Conservation (phyloP, 2,329 filamentous ascomycete species). For the Fusarium chuoi region DNA sequence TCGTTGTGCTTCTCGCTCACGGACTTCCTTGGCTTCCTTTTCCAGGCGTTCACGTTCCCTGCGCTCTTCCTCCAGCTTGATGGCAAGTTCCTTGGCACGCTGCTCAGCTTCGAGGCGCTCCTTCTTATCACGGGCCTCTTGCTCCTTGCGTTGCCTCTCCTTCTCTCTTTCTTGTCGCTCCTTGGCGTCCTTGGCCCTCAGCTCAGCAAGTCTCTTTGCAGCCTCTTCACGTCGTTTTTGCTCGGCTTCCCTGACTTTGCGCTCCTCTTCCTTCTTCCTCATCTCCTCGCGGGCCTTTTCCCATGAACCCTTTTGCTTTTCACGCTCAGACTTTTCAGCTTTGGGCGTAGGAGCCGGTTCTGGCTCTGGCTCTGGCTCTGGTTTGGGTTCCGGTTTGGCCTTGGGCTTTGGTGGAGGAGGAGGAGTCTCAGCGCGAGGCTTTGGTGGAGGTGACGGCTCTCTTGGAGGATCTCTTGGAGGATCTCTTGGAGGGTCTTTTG, state of each 20-base stretch:
- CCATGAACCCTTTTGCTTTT: constrained; percentile 64
- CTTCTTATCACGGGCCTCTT: constrained; percentile 47
- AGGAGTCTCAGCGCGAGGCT: constrained; percentile 30
- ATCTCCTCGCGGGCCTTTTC: constrained; percentile 77
- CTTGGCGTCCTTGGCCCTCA: constrained; percentile 65
- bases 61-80: constrained; percentile 53
- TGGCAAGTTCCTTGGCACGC: constrained; percentile 45
- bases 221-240: constrained; percentile 68
- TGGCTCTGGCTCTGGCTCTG: neutral
- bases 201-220: constrained; percentile 62
- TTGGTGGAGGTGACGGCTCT: constrained; percentile 38
- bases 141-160: constrained; percentile 50
- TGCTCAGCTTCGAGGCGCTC: constrained; percentile 45
- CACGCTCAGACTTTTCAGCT: constrained; percentile 41
- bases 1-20: constrained; percentile 54
- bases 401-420: constrained; percentile 37
- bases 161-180: constrained; percentile 57
- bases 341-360: constrained; percentile 39
- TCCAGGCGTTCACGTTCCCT: constrained; percentile 56
- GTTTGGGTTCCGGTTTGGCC: constrained; percentile 35
- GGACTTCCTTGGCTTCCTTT: constrained; percentile 54
- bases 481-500: constrained; percentile 23
- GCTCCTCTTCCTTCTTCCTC: constrained; percentile 70
- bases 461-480: constrained; percentile 24
- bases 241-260: constrained; percentile 69